These are phyloP conservation scores for Hortaea werneckii DNA, from an alignment of 2,329 filamentous ascomycete species.

Conservation along the genomic window DNA sequence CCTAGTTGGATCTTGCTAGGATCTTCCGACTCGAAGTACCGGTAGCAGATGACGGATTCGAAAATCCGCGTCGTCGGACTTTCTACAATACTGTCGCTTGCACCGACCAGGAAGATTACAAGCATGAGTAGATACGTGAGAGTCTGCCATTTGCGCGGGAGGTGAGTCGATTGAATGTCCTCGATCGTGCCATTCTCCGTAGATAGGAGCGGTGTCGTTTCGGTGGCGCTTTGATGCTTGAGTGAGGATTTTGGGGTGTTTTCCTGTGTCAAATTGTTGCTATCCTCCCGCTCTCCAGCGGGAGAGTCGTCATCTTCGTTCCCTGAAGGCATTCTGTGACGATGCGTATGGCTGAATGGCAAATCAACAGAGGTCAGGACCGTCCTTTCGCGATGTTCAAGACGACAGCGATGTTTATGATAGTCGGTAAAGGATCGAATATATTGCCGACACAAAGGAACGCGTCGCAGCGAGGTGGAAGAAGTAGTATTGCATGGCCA, in stretches of 20 bases:
- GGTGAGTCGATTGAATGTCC: not conserved
- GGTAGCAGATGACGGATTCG: constrained; percentile 45
- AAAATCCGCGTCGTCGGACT: constrained; percentile 42
- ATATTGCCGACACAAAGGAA: too few relatives aligned
- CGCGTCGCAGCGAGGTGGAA: too few relatives aligned
- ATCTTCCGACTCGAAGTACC: constrained; percentile 35
- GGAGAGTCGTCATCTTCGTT: too few relatives aligned
- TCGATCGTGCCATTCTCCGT: not conserved
- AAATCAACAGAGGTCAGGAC: too few relatives aligned
- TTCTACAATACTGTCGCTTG: constrained; percentile 29
- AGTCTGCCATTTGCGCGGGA: not conserved
- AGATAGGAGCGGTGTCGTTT: not conserved
- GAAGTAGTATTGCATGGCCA: too few relatives aligned
- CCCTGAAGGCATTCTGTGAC: too few relatives aligned
- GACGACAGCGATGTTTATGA: too few relatives aligned
- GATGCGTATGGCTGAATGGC: too few relatives aligned
- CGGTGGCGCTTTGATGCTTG: not conserved
- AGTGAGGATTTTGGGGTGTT: not conserved
- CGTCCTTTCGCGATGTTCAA: too few relatives aligned
- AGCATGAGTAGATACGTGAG: constrained; percentile 14
- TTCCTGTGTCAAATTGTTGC: too few relatives aligned
- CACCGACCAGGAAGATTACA: constrained; percentile 35
- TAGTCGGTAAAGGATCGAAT: too few relatives aligned
- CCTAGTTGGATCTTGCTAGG: constrained; percentile 20
- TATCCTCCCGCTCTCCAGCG: too few relatives aligned